These are phyloP conservation scores for Aspergillus sp. DNA, from an alignment of 2,329 filamentous ascomycete species.

Conservation along the genomic window DNA sequence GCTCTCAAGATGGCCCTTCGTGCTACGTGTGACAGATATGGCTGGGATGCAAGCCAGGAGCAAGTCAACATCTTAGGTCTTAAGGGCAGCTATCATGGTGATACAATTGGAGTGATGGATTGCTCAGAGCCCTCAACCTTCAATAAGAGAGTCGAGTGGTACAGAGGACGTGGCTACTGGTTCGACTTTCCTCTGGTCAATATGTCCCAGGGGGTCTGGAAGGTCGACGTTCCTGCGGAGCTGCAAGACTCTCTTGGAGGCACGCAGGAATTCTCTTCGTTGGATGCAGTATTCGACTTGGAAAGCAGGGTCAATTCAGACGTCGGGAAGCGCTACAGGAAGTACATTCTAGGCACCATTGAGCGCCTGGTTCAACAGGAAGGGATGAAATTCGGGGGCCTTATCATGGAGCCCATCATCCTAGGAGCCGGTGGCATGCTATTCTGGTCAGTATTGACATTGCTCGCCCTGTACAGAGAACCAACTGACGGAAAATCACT, in stretches of 20 bases:
- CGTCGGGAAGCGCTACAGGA: slow-evolving; percentile 55
- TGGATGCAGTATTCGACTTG: slow-evolving; percentile 63
- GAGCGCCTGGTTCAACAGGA: slow-evolving; percentile 52
- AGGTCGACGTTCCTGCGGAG: slow-evolving; percentile 56
- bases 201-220: slow-evolving; percentile 66
- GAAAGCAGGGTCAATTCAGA: slow-evolving; percentile 47
- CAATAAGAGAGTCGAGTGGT: slow-evolving; percentile 86
- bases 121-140: slow-evolving; percentile 73
- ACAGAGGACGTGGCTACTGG: slow-evolving; percentile 75
- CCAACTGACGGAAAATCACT: background rate
- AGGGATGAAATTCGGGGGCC: slow-evolving; percentile 69
- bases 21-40: slow-evolving; percentile 66
- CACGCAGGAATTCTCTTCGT: slow-evolving; percentile 46
- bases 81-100: slow-evolving; percentile 80
- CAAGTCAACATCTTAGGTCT: slow-evolving; percentile 69
- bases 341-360: slow-evolving; percentile 59
- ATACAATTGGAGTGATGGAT: slow-evolving; percentile 88
- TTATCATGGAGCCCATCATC: slow-evolving; percentile 78
- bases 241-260: slow-evolving; percentile 50
- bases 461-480: background rate
- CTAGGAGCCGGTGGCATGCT: slow-evolving; percentile 83
- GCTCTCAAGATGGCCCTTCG: slow-evolving; percentile 82
- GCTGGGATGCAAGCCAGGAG: slow-evolving; percentile 59
- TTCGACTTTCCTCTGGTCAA: slow-evolving; percentile 74
- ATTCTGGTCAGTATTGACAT: slow-evolving; percentile 61